Conservation (phyloP, 202 grass and related monocot species). For the Brachypodium distachyon region DNA sequence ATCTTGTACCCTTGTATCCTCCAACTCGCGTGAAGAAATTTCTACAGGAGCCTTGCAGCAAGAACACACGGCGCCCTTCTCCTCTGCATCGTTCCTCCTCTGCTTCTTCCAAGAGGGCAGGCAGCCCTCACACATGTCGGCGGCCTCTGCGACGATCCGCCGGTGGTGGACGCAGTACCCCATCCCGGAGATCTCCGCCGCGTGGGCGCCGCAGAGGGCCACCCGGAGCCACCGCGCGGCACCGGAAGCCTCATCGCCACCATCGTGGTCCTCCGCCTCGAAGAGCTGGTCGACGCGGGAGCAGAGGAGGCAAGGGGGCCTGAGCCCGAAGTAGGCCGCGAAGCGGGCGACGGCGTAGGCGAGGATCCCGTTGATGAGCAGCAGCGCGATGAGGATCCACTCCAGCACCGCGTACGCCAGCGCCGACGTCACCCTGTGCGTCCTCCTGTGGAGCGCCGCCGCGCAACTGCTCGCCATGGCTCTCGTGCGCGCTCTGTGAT, state of each 20-base stretch:
- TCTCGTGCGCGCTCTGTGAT: neutral
- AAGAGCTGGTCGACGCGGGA: slow-evolving; percentile 82
- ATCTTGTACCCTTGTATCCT: neutral
- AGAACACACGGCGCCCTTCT: slow-evolving; percentile 36
- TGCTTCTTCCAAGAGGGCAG: slow-evolving; percentile 29
- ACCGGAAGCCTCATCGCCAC: neutral
- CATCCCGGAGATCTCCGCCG: slow-evolving; percentile 66
- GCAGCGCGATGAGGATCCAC: slow-evolving; percentile 85
- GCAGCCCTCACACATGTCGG: slow-evolving; percentile 71
- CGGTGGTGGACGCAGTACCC: slow-evolving; percentile 54
- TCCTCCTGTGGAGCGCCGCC: slow-evolving; percentile 40
- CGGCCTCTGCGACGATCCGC: slow-evolving; percentile 47
- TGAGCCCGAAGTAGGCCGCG: slow-evolving; percentile 69
- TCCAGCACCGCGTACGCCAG: slow-evolving; percentile 71
- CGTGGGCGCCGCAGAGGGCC: slow-evolving; percentile 67
- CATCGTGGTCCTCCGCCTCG: slow-evolving; percentile 4
- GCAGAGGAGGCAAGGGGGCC: slow-evolving; percentile 73
- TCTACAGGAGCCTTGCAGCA: slow-evolving; percentile 45
- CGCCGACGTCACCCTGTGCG: slow-evolving; percentile 43
- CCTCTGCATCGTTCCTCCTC: slow-evolving; percentile 10
- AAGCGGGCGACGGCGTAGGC: slow-evolving; percentile 74
- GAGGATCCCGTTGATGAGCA: slow-evolving; percentile 79
- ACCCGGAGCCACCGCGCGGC: slow-evolving; percentile 24
- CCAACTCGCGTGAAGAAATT: slow-evolving; percentile 2
- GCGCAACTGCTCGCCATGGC: slow-evolving; percentile 29